Conservation (phyloP, 345 rosid species). For the Rhizophora apiculata region DNA sequence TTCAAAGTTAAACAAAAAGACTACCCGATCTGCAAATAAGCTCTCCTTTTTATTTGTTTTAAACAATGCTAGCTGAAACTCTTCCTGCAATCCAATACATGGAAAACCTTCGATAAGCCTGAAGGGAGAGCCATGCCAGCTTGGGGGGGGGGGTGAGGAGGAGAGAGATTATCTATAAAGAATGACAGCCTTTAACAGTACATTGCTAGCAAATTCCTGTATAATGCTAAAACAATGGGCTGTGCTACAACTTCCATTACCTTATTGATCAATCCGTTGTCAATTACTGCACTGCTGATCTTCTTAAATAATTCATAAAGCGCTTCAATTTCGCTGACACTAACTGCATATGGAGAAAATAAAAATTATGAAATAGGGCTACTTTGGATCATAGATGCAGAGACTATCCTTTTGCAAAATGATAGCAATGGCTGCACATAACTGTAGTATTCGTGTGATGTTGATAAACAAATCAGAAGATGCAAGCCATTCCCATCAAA, state of each 20-base stretch:
- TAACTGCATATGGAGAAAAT: conserved; percentile 20
- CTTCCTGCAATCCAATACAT: conserved; percentile 17
- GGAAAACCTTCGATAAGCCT: neutral
- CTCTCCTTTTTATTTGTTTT: conserved; percentile 30
- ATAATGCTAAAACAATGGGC: neutral
- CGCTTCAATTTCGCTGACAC: conserved; percentile 30
- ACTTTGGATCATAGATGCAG: neutral
- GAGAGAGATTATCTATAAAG: neutral
- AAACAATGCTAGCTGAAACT: conserved; percentile 28
- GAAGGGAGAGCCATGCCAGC: neutral
- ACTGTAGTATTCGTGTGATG: no score
- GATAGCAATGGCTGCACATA: neutral
- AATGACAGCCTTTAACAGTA: neutral
- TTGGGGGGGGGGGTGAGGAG: neutral
- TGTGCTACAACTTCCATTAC: conserved; percentile 1
- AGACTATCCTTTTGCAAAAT: neutral
- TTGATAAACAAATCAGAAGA: no score
- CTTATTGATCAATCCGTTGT: conserved; percentile 28
- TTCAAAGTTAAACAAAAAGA: neutral
- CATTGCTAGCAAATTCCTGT: no score
- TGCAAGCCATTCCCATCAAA: no score
- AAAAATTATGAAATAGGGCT: neutral
- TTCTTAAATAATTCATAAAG: conserved; percentile 30
- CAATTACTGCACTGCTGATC: conserved; percentile 30
- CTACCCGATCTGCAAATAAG: conserved; percentile 30